Conservation (phyloP, 352 stramenopile genomes). For the Elongisporangium senticosum region DNA sequence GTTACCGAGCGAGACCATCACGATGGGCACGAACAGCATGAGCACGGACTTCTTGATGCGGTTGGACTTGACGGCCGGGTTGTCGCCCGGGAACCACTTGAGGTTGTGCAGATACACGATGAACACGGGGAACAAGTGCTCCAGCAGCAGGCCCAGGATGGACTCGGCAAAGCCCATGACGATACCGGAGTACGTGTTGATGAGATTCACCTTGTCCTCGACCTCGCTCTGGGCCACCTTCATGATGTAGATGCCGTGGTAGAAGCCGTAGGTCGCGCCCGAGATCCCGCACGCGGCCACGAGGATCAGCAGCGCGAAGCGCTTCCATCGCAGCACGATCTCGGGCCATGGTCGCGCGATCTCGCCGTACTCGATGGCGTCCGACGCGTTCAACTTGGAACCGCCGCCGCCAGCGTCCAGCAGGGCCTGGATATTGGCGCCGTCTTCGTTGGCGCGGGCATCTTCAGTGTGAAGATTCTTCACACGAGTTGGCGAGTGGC, state of each 20-base stretch:
- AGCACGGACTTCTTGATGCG: constrained; percentile 57
- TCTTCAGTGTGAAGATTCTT: no score
- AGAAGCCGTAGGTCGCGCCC: constrained; percentile 27
- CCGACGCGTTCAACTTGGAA: background rate
- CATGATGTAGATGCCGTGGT: constrained; percentile 30
- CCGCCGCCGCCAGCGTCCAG: background rate
- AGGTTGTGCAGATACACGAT: constrained; percentile 62
- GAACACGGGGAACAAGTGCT: constrained; percentile 52
- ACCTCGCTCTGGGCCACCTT: constrained; percentile 15
- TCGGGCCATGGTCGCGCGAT: constrained; percentile 39
- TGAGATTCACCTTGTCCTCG: constrained; percentile 21
- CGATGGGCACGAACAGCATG: constrained; percentile 46
- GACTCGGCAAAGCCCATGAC: constrained; percentile 60
- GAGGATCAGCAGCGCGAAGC: constrained; percentile 41
- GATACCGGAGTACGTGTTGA: constrained; percentile 56
- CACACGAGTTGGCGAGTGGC: no score
- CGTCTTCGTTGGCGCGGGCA: background rate
- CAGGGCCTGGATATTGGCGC: background rate
- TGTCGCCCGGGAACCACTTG: constrained; percentile 43
- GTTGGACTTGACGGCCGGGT: constrained; percentile 35
- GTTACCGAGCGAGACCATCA: constrained; percentile 50
- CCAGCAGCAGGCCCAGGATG: constrained; percentile 33
- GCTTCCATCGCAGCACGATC: constrained; percentile 57
- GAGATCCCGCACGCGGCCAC: constrained; percentile 35
- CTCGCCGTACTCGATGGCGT: constrained; percentile 18